A percentile compares a stretch with the other conserved stretches of the same genome.
Conservation (phyloP, 768 basidiomycete genomes). For the Pisolithus microcarpus region DNA sequence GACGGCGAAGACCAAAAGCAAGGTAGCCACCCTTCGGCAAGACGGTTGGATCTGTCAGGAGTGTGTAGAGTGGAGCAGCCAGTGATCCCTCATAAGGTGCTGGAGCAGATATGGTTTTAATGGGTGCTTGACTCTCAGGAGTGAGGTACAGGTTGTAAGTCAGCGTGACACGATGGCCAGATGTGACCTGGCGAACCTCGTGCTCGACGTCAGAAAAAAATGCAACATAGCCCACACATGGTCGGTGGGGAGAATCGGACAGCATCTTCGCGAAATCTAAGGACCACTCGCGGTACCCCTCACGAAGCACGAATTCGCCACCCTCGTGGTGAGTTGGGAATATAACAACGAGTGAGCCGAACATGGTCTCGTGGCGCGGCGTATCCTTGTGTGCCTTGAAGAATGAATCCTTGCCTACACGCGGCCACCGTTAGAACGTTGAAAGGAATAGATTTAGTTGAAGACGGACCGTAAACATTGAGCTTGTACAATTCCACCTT, state of each 20-base stretch:
- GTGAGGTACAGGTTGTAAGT: slow-evolving; percentile 34
- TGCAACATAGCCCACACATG: slow-evolving; percentile 30
- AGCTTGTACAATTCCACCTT: slow-evolving; percentile 37
- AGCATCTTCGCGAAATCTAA: slow-evolving; percentile 31
- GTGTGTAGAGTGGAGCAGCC: no score
- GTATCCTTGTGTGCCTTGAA: slow-evolving; percentile 49
- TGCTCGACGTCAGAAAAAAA: slow-evolving; percentile 41
- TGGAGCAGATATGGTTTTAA: neutral
- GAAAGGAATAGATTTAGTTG: neutral
- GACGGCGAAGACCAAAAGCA: no score
- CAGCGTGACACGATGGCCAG: slow-evolving; percentile 37
- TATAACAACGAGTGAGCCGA: slow-evolving; percentile 47
- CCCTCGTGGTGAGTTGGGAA: slow-evolving; percentile 43
- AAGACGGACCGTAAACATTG: slow-evolving; percentile 36
- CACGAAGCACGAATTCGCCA: slow-evolving; percentile 8
- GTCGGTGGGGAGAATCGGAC: neutral
- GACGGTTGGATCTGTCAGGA: no score
- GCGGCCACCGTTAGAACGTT: neutral
- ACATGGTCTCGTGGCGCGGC: slow-evolving; percentile 36
- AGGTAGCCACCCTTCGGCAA: no score
- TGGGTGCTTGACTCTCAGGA: neutral
- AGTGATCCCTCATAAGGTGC: neutral
- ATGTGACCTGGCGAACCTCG: slow-evolving; percentile 33
- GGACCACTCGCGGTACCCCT: no score
- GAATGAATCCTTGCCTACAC: slow-evolving; percentile 34